phyloP scores from a whole-genome alignment of 2,329 filamentous ascomycete genomes.

The Phaeosphaeriaceae sp. region DNA sequence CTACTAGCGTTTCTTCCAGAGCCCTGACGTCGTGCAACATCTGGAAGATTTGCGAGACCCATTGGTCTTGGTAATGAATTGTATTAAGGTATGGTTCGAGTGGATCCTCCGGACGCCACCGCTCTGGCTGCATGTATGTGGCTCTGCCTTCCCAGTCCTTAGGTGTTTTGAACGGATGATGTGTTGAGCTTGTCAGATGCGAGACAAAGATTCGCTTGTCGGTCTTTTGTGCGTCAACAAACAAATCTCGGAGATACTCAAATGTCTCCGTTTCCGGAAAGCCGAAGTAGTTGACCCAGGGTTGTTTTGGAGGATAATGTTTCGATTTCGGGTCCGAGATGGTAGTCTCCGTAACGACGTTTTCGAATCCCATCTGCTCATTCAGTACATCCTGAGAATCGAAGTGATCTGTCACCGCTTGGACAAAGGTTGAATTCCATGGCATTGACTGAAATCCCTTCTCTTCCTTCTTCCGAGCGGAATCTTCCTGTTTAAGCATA shows the following conservation, averaged over 20 bases:
- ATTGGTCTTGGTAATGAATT: slow-evolving; percentile 23
- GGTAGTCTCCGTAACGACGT: slow-evolving; percentile 15
- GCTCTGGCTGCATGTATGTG: slow-evolving; percentile 15
- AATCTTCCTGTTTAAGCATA: background rate
- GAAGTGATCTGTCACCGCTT: slow-evolving; percentile 24
- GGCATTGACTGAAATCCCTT: slow-evolving; percentile 5
- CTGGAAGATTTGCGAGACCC: slow-evolving; percentile 23
- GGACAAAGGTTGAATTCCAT: slow-evolving; percentile 15
- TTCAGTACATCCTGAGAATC: slow-evolving; percentile 21
- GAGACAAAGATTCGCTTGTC: slow-evolving; percentile 20
- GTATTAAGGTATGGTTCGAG: slow-evolving; percentile 23
- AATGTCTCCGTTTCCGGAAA: slow-evolving; percentile 21
- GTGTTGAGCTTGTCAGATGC: slow-evolving; percentile 21
- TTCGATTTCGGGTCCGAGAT: slow-evolving; percentile 18
- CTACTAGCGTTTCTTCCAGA: slow-evolving; percentile 19
- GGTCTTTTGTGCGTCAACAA: slow-evolving; percentile 15
- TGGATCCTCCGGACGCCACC: slow-evolving; percentile 19
- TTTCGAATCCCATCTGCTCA: slow-evolving; percentile 20
- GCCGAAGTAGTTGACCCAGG: slow-evolving; percentile 23
- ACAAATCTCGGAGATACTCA: slow-evolving; percentile 21
- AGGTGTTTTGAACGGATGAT: slow-evolving; percentile 23
- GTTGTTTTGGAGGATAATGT: slow-evolving; percentile 22
- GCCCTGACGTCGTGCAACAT: slow-evolving; percentile 21
- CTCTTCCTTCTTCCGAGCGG: background rate
- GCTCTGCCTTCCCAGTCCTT: slow-evolving; percentile 15